These are phyloP conservation scores for Mycena filopes DNA, from an alignment of 768 basidiomycete species.

Conservation along the genomic window DNA sequence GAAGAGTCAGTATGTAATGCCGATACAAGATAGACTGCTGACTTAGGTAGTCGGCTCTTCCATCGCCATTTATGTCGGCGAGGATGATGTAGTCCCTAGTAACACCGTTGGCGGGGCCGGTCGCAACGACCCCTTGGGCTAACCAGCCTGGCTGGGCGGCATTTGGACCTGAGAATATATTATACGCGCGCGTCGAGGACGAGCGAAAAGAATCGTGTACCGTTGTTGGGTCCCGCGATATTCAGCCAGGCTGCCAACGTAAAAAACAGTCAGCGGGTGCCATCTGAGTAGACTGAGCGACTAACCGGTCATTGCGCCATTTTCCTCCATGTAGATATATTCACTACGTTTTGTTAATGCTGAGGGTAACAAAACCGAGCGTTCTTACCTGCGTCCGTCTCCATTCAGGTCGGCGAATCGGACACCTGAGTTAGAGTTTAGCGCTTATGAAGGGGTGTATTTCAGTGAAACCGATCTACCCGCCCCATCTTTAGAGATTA, in stretches of 20 bases:
- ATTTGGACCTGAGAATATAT: background rate
- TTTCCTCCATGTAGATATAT: conserved; percentile 4
- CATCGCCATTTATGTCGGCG: conserved; percentile 13
- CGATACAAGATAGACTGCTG: background rate
- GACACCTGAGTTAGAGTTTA: conserved; percentile 4
- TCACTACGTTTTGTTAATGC: no score
- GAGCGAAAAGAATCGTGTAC: background rate
- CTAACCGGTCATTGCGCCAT: conserved; percentile 11
- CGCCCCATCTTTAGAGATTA: background rate
- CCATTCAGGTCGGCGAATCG: conserved; percentile 12
- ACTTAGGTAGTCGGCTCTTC: conserved; percentile 17
- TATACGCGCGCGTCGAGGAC: no score
- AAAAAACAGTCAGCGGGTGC: background rate
- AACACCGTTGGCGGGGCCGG: background rate
- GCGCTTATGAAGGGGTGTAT: no score
- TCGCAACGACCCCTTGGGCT: conserved; percentile 8
- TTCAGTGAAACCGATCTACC: background rate
- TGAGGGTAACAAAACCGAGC: no score
- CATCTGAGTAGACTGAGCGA: background rate
- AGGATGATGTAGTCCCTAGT: conserved; percentile 10
- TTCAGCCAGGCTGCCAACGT: conserved; percentile 3
- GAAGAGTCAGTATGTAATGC: background rate
- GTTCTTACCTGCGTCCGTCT: no score
- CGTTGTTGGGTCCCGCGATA: background rate
- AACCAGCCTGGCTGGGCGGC: conserved; percentile 13